Evolutionary conservation across 345 rosid species (phyloP), one percentile per base, ranked within the genome.

Genomic region (Toxicodendron radicans): DNA sequence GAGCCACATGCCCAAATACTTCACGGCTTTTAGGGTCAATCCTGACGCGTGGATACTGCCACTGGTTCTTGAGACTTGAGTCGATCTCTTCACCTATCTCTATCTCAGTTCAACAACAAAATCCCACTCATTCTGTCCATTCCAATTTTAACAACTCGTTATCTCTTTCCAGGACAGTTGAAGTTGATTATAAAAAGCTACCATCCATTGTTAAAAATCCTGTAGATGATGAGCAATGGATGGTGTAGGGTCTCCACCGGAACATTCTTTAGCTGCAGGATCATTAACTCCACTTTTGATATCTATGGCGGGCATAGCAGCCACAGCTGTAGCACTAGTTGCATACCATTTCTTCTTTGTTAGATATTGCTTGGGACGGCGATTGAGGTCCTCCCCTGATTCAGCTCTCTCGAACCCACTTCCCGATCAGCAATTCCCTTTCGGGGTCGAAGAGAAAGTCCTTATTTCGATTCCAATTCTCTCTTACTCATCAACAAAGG

Each of bases 391-490:
- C 10, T 6, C 30, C 2, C 18, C 60, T 10, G 57, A 20, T 3
- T 64, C 43, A 23, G n/a, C 65, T 24, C 33, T 20, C 20, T 21
- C 73, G 13, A 62, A 70, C 13, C 12, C 49, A 3, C 27, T 27
- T 53, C 65, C 35, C 35, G 46, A 35, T 21, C 38, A 8, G 10
- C 52, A 60, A 45, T 33, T 49, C 33, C 32, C 78, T 7, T 6
- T 17, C 12, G 87, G 89, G 23, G 75, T 83, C n/a, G 81, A 83
- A 63, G 73, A 72, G 51, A 66, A 79, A 68, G 64, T 83, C 45
- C 85, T 88, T 10, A 45, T 73, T 2, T 38, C 81, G 21, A 83
- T 86, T 71, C 90, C 90, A 6, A 73, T 82, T 57, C 33, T 80
- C 51, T 52, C 76, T 17, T 80, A 75, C 77, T 38, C 43, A 5